Evolutionary conservation across 306 rosid genomes (phyloP).

Genomic region (Medicago truncatula): MtrunA17r5.0-ANR NC_053049.1:37862501-37863000

Average conservation of each 20-base stretch:
- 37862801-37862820: not conserved
- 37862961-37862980: too few relatives aligned
- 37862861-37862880: too few relatives aligned
- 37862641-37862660: not conserved
- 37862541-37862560: not conserved
- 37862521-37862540: not conserved
- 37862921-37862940: too few relatives aligned
- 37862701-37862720: not conserved
- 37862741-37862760: not conserved
- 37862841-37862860: too few relatives aligned
- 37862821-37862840: not conserved
- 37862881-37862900: too few relatives aligned
- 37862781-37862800: not conserved
- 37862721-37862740: too few relatives aligned
- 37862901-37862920: too few relatives aligned
- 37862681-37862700: not conserved
- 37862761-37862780: not conserved
- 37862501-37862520: not conserved
- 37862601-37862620: slow-evolving; percentile 4
- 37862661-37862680: not conserved
- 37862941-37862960: too few relatives aligned
- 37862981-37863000: too few relatives aligned
- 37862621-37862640: not conserved
- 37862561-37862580: not conserved
- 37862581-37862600: not conserved